Evolutionary conservation across 1,284 basidiomycete genomes (phyloP).

Genomic region (Coniferiporia weirii): DNA sequence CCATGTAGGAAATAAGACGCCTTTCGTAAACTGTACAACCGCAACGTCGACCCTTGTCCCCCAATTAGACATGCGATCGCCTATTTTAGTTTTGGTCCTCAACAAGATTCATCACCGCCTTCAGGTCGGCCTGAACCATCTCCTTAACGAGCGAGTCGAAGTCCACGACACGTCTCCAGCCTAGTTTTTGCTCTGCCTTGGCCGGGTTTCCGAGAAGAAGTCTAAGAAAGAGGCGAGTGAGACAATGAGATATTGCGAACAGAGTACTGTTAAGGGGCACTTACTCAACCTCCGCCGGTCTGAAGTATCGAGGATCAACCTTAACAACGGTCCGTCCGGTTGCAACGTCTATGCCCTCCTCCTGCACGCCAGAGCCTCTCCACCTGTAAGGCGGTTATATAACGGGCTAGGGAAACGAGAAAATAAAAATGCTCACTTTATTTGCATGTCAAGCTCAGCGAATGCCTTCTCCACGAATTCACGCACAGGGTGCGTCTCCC

Average conservation of each 20-base stretch:
- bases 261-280: conserved; percentile 30
- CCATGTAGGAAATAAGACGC: no score
- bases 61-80: neutral
- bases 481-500: conserved; percentile 86
- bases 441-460: conserved; percentile 53
- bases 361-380: conserved; percentile 68
- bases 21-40: neutral
- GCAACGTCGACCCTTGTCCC: no score
- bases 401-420: conserved; percentile 7
- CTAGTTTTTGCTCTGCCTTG: conserved; percentile 79
- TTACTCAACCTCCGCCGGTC: conserved; percentile 89
- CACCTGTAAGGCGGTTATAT: conserved; percentile 42
- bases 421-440: conserved; percentile 43
- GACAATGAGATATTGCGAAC: neutral
- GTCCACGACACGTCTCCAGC: conserved; percentile 79
- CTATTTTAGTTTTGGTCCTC: conserved; percentile 68
- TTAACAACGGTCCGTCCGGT: conserved; percentile 70
- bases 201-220: conserved; percentile 76
- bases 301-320: conserved; percentile 79
- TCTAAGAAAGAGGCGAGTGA: conserved; percentile 32
- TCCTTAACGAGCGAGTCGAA: conserved; percentile 81
- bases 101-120: conserved; percentile 61
- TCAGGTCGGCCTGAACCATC: conserved; percentile 81
- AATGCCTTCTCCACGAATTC: conserved; percentile 89
- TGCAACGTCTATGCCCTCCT: conserved; percentile 66